Base-by-base conservation (phyloP, 768 basidiomycete genomes). In the Naganishia friedmannii region DNA sequence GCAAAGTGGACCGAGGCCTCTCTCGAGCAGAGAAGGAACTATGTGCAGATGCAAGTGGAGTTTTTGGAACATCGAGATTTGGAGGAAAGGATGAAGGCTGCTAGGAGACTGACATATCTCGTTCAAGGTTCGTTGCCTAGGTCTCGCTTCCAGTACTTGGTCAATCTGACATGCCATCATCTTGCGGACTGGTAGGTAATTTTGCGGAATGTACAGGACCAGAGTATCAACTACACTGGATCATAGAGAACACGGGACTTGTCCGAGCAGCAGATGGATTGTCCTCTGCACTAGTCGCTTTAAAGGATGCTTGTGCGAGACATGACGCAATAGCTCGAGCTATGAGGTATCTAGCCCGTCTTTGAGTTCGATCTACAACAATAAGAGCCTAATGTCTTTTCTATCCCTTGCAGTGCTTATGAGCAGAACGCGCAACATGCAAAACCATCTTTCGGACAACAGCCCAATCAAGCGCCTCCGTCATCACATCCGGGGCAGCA, bases 151-250 rank as follows among this genome's bases (percentile, higher is more conserved):
- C 23, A 37, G 57, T 28, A 66, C 53, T 31, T 31, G 48, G 57
- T 66, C 12, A n/a, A n/a, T 69, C 54, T 21, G 23, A 65, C 53
- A 28, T 17, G 8, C 0, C 7, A 17, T 12, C 23, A 23, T 53
- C 69, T 28, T 28, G 63, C 48, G 66, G 37, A 29, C 13, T 19
- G 8, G 7, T 72, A 94, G 93, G 93, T 42, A 90, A 91, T 5
- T 96, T 95, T 76, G 89, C 88, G 3, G 93, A 96, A 80, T 92
- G 93, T 0, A 87, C 87, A 12, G 92, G 92, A 26, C 90, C 93
- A 0, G 93, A 98, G 77, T 89, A 95, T 79, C 95, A 99, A 79
- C 83, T 98, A 46, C 91, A 93, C 73, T 93, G 93, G 89, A 90
- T 99, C 75, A 90, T 94, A 71, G 90, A 95, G 80, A 95, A 97